Evolutionary conservation across 352 stramenopile genomes (phyloP), one percentile per base, ranked within the genome.

Genomic region (Phytophthora tubulina): DNA sequence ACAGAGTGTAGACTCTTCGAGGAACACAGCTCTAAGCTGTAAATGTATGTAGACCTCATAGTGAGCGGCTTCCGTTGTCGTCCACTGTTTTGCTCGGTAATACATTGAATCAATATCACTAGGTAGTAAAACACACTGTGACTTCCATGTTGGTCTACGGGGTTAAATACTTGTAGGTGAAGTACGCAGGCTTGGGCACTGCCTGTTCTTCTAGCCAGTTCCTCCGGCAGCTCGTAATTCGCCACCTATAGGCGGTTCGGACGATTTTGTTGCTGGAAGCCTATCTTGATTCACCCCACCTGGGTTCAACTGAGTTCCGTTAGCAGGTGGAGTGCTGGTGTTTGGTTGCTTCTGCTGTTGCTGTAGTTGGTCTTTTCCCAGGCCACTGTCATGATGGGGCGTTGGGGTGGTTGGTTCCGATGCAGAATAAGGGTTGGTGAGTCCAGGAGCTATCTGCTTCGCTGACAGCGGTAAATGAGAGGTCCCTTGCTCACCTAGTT

Each of bases 121-220:
- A 17, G 14, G 6, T 45, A 21, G 39, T 58, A 72, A 56, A 59
- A 52, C 36, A 30, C 9, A 30, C 10, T 58, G 35, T 58, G 35
- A 50, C 44, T 35, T 38, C 33, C 27, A 44, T 61, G 13, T 51
- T 60, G 21, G 51, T 55, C 36, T 56, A 41, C 10, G 9, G 45
- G 6, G 41, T 71, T 77, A 78, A 78, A 75, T 78, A 75, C 31
- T 67, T 65, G 15, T 4, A 32, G 32, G 39, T 32, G 33, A 32
- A 30, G 9, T 46, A 27, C 17, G 13, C 38, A 42, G 32, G 27
- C 6, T 42, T 56, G 8, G 36, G 44, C 44, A 15, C 45, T 36
- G 6, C 46, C 8, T 4, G 13, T 38, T 63, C 30, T 27, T 42
- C 49, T 67, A 51, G 8, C 30, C 17, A 48, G 38, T 14, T 49